Conservation (phyloP, 768 basidiomycete genomes). For the Dendrothele bispora region DNA sequence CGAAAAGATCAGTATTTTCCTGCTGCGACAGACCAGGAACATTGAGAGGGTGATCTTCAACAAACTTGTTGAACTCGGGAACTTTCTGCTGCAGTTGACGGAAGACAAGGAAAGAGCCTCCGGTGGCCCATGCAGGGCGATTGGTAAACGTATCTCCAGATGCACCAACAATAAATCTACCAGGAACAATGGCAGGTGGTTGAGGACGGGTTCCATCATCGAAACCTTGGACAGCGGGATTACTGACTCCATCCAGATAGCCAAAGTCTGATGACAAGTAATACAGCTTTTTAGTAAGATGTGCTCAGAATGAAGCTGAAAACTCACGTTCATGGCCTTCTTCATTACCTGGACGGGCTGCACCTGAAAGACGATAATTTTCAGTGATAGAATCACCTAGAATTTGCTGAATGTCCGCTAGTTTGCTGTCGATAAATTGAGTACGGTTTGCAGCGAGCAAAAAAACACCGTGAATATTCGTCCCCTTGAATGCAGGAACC, state of each 20-base stretch:
- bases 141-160: conserved; percentile 9
- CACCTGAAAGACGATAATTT: conserved; percentile 14
- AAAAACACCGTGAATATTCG: conserved; percentile 16
- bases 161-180: conserved; percentile 18
- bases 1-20: conserved; percentile 19
- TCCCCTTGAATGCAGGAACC: conserved; percentile 13
- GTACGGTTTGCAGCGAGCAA: conserved; percentile 14
- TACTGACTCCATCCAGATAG: conserved; percentile 12
- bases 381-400: conserved; percentile 15
- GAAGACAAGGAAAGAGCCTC: conserved; percentile 29
- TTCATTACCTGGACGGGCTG: conserved; percentile 21
- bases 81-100: conserved; percentile 27
- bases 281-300: conserved; percentile 6
- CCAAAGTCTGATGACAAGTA: conserved; percentile 16
- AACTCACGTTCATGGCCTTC: conserved; percentile 29
- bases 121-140: conserved; percentile 11
- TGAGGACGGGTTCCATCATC: conserved; percentile 1
- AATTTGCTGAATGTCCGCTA: conserved; percentile 10
- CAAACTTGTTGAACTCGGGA: conserved; percentile 23
- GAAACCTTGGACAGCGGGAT: conserved; percentile 7
- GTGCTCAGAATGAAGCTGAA: conserved; percentile 13
- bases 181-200: conserved; percentile 7
- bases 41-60: conserved; percentile 7
- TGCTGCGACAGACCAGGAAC: conserved; percentile 7
- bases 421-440: conserved; percentile 11